Evolutionary conservation across 306 rosid species (phyloP).

Genomic region (Rosa chinensis): DNA sequence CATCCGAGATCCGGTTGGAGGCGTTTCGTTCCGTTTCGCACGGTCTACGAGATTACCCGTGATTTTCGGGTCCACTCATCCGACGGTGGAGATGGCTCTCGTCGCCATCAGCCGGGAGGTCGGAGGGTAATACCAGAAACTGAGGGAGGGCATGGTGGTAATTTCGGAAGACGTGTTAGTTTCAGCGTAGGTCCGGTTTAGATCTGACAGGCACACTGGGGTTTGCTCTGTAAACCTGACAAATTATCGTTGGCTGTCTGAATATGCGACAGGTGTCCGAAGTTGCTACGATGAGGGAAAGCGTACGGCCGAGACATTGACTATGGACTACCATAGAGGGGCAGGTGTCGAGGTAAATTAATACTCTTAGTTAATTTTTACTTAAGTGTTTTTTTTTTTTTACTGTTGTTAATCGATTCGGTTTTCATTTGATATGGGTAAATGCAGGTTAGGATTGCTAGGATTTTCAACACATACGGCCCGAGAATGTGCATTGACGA

Average conservation of each 20-base stretch:
- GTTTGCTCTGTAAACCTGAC: conserved; percentile 10
- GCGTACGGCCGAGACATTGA: conserved; percentile 97
- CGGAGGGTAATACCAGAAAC: not conserved
- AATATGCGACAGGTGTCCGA: conserved; percentile 78
- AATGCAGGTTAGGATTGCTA: conserved; percentile 91
- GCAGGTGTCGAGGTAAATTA: conserved; percentile 82
- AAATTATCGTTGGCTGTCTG: conserved; percentile 22
- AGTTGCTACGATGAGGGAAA: conserved; percentile 99
- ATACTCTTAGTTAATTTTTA: not conserved
- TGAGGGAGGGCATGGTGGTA: conserved; percentile 7
- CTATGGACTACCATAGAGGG: conserved; percentile 98
- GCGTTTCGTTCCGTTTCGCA: not conserved
- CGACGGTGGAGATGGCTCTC: conserved; percentile 12
- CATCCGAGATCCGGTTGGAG: conserved; percentile 16
- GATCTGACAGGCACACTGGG: conserved; percentile 9
- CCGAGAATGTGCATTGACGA: conserved; percentile 99
- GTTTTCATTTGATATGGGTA: not conserved
- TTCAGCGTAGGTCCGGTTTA: not conserved
- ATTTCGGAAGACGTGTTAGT: not conserved
- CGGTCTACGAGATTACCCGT: conserved; percentile 35
- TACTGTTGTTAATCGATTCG: not conserved
- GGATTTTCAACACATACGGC: conserved; percentile 97
- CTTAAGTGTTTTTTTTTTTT: not conserved
- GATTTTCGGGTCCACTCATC: conserved; percentile 42
- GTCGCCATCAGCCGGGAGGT: not conserved